A percentile compares a stretch with the other conserved stretches of the same genome.
phyloP scores from a whole-genome alignment of 2,329 filamentous ascomycete species.

The Aspergillus brunneoviolaceus region DNA sequence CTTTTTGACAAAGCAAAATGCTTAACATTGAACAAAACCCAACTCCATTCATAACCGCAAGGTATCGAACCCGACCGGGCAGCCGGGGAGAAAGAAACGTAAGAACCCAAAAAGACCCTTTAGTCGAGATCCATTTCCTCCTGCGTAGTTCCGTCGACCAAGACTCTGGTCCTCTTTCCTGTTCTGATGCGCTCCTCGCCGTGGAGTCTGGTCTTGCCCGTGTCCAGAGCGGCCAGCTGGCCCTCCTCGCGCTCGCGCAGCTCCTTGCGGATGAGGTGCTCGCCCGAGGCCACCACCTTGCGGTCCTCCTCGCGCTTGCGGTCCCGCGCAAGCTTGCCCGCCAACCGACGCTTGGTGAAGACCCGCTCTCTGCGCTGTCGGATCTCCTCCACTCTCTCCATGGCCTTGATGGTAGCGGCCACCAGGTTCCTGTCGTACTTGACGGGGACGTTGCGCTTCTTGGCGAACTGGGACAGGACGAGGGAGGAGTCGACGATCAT shows the following conservation, averaged over 20 bases:
- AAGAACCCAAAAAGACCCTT: conserved; percentile 22
- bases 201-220: conserved; percentile 39
- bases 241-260: conserved; percentile 58
- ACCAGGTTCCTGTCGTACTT: conserved; percentile 95
- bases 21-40: conserved; percentile 14
- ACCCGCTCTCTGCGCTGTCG: conserved; percentile 77
- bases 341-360: conserved; percentile 93
- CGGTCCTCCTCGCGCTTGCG: conserved; percentile 75
- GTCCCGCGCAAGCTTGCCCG: conserved; percentile 72
- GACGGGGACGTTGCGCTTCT: conserved; percentile 88
- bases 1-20: conserved; percentile 10
- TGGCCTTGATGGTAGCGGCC: conserved; percentile 82
- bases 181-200: conserved; percentile 44
- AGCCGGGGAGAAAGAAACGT: conserved; percentile 7
- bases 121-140: conserved; percentile 51
- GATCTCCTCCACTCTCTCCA: conserved; percentile 88
- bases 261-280: conserved; percentile 81
- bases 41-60: conserved; percentile 26
- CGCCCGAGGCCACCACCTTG: conserved; percentile 86
- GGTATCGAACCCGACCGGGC: conserved; percentile 14
- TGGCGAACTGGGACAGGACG: conserved; percentile 68
- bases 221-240: conserved; percentile 34
- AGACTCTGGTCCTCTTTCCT: conserved; percentile 46
- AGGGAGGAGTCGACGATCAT: conserved; percentile 94
- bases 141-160: conserved; percentile 47